phyloP scores from a whole-genome alignment of 2,329 filamentous ascomycete genomes.

The Neonectria magnoliae region DNA sequence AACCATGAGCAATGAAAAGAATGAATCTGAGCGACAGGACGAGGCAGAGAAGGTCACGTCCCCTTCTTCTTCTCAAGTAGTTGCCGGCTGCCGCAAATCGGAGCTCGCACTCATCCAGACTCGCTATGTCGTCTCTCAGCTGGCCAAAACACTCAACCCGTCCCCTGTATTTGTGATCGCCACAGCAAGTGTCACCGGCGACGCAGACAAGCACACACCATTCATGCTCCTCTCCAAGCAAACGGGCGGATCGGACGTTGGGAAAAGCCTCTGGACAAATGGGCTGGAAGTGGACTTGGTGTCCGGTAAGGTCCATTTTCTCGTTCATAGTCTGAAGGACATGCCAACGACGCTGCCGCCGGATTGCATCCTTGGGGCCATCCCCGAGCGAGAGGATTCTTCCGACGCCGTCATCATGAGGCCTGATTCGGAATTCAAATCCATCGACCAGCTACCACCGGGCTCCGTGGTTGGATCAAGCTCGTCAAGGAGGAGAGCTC shows the following conservation, averaged over 20 bases:
- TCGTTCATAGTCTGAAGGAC: neutral
- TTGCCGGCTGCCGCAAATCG: neutral
- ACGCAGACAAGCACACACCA: neutral
- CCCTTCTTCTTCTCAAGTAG: neutral
- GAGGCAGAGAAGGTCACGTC: neutral
- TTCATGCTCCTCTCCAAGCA: constrained; percentile 1
- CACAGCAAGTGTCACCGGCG: neutral
- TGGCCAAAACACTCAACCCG: neutral
- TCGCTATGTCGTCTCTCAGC: neutral
- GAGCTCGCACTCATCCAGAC: neutral
- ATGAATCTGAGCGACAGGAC: neutral
- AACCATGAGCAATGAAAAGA: neutral
- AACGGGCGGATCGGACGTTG: neutral
- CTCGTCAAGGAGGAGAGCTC: neutral
- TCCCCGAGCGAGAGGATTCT: neutral
- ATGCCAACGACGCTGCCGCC: neutral
- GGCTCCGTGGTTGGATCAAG: constrained; percentile 1
- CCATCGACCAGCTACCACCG: neutral
- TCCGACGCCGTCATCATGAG: neutral
- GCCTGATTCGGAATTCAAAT: neutral
- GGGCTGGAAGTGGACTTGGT: neutral
- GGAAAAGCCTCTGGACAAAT: constrained; percentile 3
- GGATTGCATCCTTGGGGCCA: neutral
- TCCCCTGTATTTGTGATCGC: neutral
- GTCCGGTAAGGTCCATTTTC: neutral